phyloP scores from a whole-genome alignment of 2,329 filamentous ascomycete genomes.

The Monosporascus cannonballus region DNA sequence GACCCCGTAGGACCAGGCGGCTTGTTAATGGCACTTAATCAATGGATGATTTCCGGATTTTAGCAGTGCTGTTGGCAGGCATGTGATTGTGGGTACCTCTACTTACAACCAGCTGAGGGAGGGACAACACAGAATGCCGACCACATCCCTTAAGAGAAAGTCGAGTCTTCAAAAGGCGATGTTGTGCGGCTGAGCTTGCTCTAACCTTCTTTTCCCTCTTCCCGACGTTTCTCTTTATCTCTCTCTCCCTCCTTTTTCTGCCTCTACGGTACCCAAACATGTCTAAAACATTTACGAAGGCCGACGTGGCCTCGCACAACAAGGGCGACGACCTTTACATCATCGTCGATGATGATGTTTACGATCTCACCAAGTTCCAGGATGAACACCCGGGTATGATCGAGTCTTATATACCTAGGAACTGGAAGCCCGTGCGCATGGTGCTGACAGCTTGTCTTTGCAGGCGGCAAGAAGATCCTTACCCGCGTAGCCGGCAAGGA shows the following conservation, averaged over 20 bases:
- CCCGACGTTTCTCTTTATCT: background rate
- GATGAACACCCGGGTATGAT: constrained; percentile 80
- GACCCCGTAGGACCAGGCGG: background rate
- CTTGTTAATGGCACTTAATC: background rate
- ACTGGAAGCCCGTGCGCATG: no score
- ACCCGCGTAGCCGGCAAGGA: constrained; percentile 59
- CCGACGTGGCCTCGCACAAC: constrained; percentile 88
- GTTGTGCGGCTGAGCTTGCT: background rate
- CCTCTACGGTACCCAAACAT: constrained; percentile 44
- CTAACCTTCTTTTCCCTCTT: background rate
- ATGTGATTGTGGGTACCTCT: background rate
- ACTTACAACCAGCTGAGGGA: background rate
- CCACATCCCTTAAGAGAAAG: background rate
- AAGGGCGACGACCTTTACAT: constrained; percentile 83
- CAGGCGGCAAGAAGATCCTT: constrained; percentile 60
- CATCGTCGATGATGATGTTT: constrained; percentile 90
- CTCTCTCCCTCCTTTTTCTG: background rate
- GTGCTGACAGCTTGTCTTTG: background rate
- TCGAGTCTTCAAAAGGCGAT: background rate
- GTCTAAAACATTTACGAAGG: constrained; percentile 78
- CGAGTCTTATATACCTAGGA: no score
- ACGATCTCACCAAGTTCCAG: constrained; percentile 85
- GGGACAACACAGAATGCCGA: background rate
- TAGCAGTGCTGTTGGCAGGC: background rate
- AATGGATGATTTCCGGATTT: background rate